Conservation (phyloP, 228 moss, liverwort and hornwort genomes). For the Sphagnum magellanicum region DNA sequence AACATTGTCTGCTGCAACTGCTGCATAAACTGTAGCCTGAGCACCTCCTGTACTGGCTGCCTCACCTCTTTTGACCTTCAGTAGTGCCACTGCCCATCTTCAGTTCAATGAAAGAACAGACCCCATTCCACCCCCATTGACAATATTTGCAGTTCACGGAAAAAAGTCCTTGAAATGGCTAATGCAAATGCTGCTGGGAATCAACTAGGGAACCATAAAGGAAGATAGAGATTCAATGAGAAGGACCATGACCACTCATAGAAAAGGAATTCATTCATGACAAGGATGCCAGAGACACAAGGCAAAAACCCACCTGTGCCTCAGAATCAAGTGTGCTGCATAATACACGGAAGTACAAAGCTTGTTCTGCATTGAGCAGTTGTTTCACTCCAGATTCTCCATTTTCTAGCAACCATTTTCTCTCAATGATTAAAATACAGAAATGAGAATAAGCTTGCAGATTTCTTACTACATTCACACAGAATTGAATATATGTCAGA, state of each 20-base stretch:
- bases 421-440: neutral
- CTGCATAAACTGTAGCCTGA: constrained; percentile 75
- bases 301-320: constrained; percentile 44
- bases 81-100: constrained; percentile 5
- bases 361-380: constrained; percentile 76
- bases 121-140: too few relatives aligned
- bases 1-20: constrained; percentile 54
- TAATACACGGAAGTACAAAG: constrained; percentile 78
- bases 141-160: too few relatives aligned
- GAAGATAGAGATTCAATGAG: too few relatives aligned
- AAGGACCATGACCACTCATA: too few relatives aligned
- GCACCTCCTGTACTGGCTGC: constrained; percentile 80
- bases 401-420: constrained; percentile 24
- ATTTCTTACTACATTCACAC: too few relatives aligned
- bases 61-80: constrained; percentile 65
- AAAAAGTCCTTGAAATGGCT: too few relatives aligned
- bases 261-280: too few relatives aligned
- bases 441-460: too few relatives aligned
- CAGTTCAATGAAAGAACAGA: neutral
- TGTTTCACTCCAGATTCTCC: constrained; percentile 30
- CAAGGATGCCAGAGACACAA: too few relatives aligned
- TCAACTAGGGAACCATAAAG: too few relatives aligned
- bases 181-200: too few relatives aligned
- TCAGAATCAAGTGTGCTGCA: constrained; percentile 61
- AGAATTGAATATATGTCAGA: too few relatives aligned